A percentile compares a stretch with the other conserved stretches of the same genome.
These are phyloP conservation scores for Amylostereum chailletii DNA, from an alignment of 1,284 basidiomycete genomes.

Conservation along the genomic window DNA sequence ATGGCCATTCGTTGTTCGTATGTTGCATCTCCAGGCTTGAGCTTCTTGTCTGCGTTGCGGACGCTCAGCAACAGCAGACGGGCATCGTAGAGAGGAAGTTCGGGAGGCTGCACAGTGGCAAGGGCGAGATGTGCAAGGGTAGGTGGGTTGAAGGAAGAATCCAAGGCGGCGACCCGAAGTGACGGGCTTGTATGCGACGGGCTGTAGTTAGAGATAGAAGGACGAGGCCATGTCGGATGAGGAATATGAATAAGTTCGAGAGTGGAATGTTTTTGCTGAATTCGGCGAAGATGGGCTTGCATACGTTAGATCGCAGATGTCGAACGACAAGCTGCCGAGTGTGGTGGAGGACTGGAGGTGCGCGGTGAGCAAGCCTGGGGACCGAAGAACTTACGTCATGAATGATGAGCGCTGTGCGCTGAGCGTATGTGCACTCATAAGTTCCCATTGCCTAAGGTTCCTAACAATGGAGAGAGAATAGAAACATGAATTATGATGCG, in stretches of 20 bases:
- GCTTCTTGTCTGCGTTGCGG: constrained; percentile 82
- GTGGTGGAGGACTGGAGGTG: too few relatives aligned
- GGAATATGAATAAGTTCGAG: not conserved
- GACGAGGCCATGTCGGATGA: constrained; percentile 5
- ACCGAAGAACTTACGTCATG: too few relatives aligned
- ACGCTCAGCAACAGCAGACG: constrained; percentile 80
- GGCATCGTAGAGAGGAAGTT: constrained; percentile 48
- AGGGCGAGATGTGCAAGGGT: constrained; percentile 82
- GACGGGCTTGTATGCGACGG: not conserved
- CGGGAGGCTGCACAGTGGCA: constrained; percentile 36
- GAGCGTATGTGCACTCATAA: too few relatives aligned
- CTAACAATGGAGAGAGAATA: too few relatives aligned
- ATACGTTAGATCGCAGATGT: too few relatives aligned
- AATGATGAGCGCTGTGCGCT: too few relatives aligned
- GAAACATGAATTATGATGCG: too few relatives aligned
- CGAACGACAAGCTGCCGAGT: too few relatives aligned
- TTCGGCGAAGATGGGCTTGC: too few relatives aligned
- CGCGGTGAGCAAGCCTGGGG: too few relatives aligned
- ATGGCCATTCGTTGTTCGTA: constrained; percentile 72
- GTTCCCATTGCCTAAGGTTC: too few relatives aligned
- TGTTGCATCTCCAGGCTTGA: constrained; percentile 67
- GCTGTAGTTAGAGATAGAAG: constrained; percentile 8
- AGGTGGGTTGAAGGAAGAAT: constrained; percentile 94
- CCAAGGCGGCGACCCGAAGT: constrained; percentile 62
- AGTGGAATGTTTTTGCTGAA: not conserved